Evolutionary conservation across 1,284 basidiomycete species (phyloP), one percentile per base, ranked within the genome.

Genomic region (Cystobasidium sp.): DNA sequence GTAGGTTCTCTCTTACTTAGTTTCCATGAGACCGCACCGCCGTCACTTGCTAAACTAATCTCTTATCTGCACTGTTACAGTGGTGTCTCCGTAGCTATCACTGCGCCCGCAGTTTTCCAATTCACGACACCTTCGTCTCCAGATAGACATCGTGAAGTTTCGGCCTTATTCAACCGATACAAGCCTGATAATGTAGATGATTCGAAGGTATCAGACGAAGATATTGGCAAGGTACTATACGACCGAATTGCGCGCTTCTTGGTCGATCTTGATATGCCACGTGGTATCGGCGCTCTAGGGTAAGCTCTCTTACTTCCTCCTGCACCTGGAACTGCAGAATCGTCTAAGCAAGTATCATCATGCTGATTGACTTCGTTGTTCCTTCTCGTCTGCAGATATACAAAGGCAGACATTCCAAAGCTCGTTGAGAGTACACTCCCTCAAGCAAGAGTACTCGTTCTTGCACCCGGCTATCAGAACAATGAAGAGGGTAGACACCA

Each of bases 61-160:
- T 8, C 75, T 81, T 10, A 78, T 75, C 24, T 41, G 31, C 6
- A n/a, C 8, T 78, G 76, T 31, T 78, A 77, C 56, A 82, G 82
- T 68, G 83, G 83, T 14, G 80, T 83, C 37, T 81, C 81, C 75
- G 94, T 97, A 68, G 92, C 93, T 2, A 83, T 96, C 69, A 93
- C 93, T 31, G 93, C 91, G n/a, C 94, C 94, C 44, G 76, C 81
- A 86, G 94, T 97, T 56, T 97, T 97, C 86, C 88, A 91, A 80
- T 97, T 95, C 84, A 97, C 94, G 5, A 89, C 94, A 0, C 93
- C 94, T 6, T 94, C 93, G 1, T 89, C 91, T 0, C 94, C 94
- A 2, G 88, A 90, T 73, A 90, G 95, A 66, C 95, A 98, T 83
- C 89, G 94, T 58, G 90, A 93, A 82, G 92, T 90, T 1, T 87